A percentile compares a stretch with the other conserved stretches of the same genome.
These are phyloP conservation scores for Voacanga thouarsii DNA, from an alignment of 257 asterid genomes.

Conservation along the genomic window DNA sequence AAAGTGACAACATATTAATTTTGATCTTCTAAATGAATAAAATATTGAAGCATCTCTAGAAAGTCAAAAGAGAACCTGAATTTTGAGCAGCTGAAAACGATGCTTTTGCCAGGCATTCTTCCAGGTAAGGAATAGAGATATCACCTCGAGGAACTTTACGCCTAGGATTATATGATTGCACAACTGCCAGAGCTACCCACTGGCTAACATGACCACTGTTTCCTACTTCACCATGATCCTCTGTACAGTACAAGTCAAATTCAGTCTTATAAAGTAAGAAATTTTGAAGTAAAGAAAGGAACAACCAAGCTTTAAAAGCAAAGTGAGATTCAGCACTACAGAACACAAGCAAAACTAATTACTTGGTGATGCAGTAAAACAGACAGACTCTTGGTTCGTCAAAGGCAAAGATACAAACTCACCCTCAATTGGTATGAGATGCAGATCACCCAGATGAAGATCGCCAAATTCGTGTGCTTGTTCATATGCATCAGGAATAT, in stretches of 20 bases:
- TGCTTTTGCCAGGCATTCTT: constrained; percentile 79
- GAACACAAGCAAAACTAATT: background rate
- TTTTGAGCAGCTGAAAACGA: constrained; percentile 69
- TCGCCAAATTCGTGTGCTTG: constrained; percentile 82
- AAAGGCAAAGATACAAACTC: constrained; percentile 18
- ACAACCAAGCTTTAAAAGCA: constrained; percentile 18
- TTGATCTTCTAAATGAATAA: background rate
- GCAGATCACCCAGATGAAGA: constrained; percentile 89
- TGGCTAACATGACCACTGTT: constrained; percentile 39
- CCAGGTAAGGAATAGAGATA: constrained; percentile 70
- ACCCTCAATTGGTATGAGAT: constrained; percentile 72
- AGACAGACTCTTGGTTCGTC: background rate
- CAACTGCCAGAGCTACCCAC: constrained; percentile 92
- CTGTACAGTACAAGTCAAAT: constrained; percentile 33
- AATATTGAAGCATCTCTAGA: background rate
- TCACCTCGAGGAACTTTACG: constrained; percentile 77
- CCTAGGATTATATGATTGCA: constrained; percentile 78
- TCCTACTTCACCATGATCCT: constrained; percentile 39
- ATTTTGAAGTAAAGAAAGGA: constrained; percentile 9
- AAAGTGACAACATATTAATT: background rate
- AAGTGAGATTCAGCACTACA: background rate
- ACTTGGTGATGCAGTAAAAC: background rate
- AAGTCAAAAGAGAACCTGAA: constrained; percentile 50
- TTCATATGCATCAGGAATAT: constrained; percentile 63
- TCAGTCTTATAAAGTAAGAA: background rate